Base-by-base conservation (phyloP, 192 early-diverging fungal genomes). In the Backusella psychrophila region DNA sequence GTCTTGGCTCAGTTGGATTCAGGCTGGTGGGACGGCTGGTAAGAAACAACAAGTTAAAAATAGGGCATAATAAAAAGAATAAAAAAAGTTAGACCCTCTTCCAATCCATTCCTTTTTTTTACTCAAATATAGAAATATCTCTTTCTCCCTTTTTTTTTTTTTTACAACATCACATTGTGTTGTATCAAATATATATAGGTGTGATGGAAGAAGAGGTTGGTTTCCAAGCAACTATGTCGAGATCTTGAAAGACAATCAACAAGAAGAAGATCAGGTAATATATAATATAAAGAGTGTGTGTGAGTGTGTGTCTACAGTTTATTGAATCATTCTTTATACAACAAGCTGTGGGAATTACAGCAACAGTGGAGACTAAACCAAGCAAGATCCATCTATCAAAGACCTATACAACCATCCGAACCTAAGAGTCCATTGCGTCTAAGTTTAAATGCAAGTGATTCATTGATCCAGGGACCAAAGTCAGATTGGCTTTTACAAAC, bases 21-120 rank as follows among this genome's bases (percentile, higher is more conserved):
- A 1, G 98, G 97, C 15, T 99, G 98, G 98, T 99, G 98, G 98
- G 96, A 97, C 75, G 98, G 98, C 17, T 80, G 92, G 81, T 73
- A 90, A 82, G 15, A 44, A 44, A 33, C 33, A 3, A 3, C 33
- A 3, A 3, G 33, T 33, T 44, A 44, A 44, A 86, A 84, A 39
- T 33, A 33, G 38, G 89, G 35, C 35, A 73, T 46, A 21, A 75
- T 4, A 65, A 65, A 75, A 66, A n/a, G 6, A 5, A 52, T 35
- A 69, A 41, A 69, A 38, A 35, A 33, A 69, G n/a, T 23, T 23
- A 53, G 52, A 53, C 52, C 52, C 21, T 21, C n/a, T 53, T 44
- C 42, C 42, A 17, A 53, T 53, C 17, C 8, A 53, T 53, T 53
- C n/a, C n/a, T 9, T 53, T 53, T 15, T 39, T 38, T 38, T 36